Conservation (phyloP, 2,329 filamentous ascomycete genomes). For the Paecilomyces dactylethromorphus region DNA sequence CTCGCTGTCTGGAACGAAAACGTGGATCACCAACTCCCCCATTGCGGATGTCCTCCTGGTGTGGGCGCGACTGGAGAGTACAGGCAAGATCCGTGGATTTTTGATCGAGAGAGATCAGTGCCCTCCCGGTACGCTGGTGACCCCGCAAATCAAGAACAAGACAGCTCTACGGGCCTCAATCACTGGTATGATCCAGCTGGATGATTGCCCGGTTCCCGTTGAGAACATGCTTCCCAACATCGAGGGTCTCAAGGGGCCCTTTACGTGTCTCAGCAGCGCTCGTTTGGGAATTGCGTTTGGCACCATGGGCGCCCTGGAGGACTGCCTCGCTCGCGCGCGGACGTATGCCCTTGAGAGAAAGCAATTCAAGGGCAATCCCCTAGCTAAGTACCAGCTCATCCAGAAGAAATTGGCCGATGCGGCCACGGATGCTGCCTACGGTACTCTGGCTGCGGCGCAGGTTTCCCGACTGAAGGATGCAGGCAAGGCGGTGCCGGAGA, state of each 20-base stretch:
- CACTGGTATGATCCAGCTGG: slow-evolving; percentile 96
- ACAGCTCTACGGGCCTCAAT: slow-evolving; percentile 87
- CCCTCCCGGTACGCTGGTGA: slow-evolving; percentile 82
- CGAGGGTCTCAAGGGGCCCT: slow-evolving; percentile 81
- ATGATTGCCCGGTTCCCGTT: slow-evolving; percentile 78
- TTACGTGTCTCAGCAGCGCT: slow-evolving; percentile 89
- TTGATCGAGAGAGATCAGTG: slow-evolving; percentile 79
- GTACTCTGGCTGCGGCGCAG: slow-evolving; percentile 82
- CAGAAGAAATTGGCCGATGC: slow-evolving; percentile 98
- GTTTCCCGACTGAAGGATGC: slow-evolving; percentile 90
- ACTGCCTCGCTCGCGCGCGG: slow-evolving; percentile 74
- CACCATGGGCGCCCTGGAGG: slow-evolving; percentile 87
- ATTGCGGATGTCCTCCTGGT: slow-evolving; percentile 79
- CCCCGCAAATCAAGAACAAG: slow-evolving; percentile 89
- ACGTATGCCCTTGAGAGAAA: slow-evolving; percentile 86
- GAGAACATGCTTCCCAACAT: slow-evolving; percentile 92
- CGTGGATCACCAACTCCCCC: slow-evolving; percentile 93
- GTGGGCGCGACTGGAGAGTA: slow-evolving; percentile 88
- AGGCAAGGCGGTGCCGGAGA: slow-evolving; percentile 81
- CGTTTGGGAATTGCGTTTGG: slow-evolving; percentile 91
- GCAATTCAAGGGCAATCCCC: slow-evolving; percentile 92
- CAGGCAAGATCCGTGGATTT: slow-evolving; percentile 91
- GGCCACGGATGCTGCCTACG: slow-evolving; percentile 81
- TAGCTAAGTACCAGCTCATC: slow-evolving; percentile 92
- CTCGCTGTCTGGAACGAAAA: slow-evolving; percentile 74